Percentiles rank a stretch among this genome's conserved stretches.
These are phyloP conservation scores for Solanum tarapatanum DNA, from an alignment of 257 asterid genomes.

Conservation along the genomic window DNA sequence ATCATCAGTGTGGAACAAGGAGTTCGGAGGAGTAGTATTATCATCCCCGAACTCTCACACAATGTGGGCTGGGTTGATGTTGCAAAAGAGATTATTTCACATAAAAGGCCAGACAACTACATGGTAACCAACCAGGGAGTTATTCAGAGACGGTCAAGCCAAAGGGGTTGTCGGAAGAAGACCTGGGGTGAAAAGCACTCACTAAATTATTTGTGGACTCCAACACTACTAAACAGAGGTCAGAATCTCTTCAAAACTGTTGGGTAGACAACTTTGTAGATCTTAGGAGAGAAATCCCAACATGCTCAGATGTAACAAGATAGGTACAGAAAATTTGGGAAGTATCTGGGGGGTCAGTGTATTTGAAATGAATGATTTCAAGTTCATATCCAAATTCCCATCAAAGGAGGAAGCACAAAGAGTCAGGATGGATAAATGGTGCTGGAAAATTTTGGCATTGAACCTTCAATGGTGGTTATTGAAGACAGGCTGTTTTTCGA, in stretches of 20 bases:
- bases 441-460: not conserved
- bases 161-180: not conserved
- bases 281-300: not conserved
- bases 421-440: not conserved
- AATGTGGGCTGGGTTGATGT: not conserved
- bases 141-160: not conserved
- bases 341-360: not conserved
- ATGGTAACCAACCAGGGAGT: not conserved
- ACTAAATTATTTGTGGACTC: not conserved
- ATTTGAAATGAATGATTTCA: not conserved
- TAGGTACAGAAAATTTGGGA: not conserved
- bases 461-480: not conserved
- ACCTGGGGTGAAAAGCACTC: not conserved
- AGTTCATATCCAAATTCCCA: not conserved
- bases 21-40: not conserved
- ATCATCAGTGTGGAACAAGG: not conserved
- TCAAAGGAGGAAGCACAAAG: not conserved
- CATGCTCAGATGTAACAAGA: not conserved
- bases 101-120: not conserved
- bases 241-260: not conserved
- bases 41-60: not conserved
- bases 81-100: not conserved
- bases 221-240: not conserved
- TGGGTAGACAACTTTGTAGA: not conserved
- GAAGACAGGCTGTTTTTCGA: not conserved